Evolutionary conservation across 192 early-diverging fungal genomes (phyloP), one percentile per base, ranked within the genome.

Genomic region (Linnemannia schmuckeri): DNA sequence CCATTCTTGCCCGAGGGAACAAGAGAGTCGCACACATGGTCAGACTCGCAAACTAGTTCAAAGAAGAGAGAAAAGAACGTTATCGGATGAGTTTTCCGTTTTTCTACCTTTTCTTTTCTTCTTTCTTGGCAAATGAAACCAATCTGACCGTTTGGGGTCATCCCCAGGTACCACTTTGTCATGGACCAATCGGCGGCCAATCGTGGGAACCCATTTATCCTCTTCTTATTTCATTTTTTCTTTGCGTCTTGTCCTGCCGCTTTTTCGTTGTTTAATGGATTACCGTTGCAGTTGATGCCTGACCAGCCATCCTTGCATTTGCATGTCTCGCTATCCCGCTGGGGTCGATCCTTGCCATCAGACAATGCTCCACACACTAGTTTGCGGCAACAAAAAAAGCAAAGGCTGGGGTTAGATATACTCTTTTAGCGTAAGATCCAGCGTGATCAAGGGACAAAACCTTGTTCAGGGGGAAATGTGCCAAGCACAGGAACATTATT

Each of bases 201-300:
- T 66, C 61, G 61, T 66, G 61, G 61, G 61, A 66, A 33, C 27
- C 27, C 13, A 66, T 66, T 66, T 33, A 13, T 46, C 9, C 9
- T 63, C 27, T 33, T 15, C 12, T 66, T 66, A 0, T 61, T 27
- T 30, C n/a, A 22, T 52, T n/a, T n/a, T 15, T 17, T 17, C 47
- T 15, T 12, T 17, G 6, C 12, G 10, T 52, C 20, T 52, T 18
- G 49, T 22, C 49, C 49, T 22, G 17, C 49, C 18, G 49, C 55
- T n/a, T 61, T 61, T n/a, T 30, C 6, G n/a, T 61, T 3, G 9
- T 52, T 52, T 52, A 4, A 37, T 72, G 20, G n/a, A 35, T 24
- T 80, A 82, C 80, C 92, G 89, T 98, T 98, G 91, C 97, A 98
- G 83, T 98, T 98, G 84, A 96, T 96, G 57, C 97, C 97, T 54